Evolutionary conservation across 768 basidiomycete genomes (phyloP).

Genomic region (Suillus cothurnatus): DNA sequence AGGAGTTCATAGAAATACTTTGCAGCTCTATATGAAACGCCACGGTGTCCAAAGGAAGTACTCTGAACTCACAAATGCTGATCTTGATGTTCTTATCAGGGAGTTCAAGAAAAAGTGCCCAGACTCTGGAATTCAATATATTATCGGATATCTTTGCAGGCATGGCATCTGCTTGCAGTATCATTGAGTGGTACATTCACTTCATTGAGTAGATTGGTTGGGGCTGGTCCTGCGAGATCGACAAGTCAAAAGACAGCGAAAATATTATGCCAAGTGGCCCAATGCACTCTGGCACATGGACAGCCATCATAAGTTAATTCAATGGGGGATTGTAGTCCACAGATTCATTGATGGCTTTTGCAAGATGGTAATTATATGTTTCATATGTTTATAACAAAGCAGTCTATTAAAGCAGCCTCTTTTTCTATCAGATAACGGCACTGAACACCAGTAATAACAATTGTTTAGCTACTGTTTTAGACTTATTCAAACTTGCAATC

Average conservation of each 20-base stretch:
- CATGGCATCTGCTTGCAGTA: not conserved
- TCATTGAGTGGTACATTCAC: not conserved
- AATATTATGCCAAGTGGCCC: not conserved
- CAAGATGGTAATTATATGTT: not conserved
- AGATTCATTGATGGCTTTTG: slow-evolving; percentile 2
- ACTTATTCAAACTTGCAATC: slow-evolving; percentile 23
- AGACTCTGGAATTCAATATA: not conserved
- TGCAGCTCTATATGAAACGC: not conserved
- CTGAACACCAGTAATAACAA: slow-evolving; percentile 33
- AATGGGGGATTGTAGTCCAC: not conserved
- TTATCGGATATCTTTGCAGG: not conserved
- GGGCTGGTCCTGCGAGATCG: not conserved
- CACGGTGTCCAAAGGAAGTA: not conserved
- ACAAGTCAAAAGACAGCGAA: not conserved
- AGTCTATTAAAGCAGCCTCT: slow-evolving; percentile 9
- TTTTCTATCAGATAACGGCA: slow-evolving; percentile 26
- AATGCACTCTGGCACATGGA: not conserved
- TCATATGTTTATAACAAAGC: not conserved
- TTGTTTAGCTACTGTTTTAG: slow-evolving; percentile 23
- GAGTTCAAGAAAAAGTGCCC: not conserved
- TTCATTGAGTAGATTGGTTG: not conserved
- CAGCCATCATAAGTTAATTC: not conserved
- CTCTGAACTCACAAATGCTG: not conserved
- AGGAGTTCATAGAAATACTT: not conserved
- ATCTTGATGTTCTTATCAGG: not conserved